Conservation (phyloP, 768 basidiomycete species). For the Rhizopogon vesiculosus region DNA sequence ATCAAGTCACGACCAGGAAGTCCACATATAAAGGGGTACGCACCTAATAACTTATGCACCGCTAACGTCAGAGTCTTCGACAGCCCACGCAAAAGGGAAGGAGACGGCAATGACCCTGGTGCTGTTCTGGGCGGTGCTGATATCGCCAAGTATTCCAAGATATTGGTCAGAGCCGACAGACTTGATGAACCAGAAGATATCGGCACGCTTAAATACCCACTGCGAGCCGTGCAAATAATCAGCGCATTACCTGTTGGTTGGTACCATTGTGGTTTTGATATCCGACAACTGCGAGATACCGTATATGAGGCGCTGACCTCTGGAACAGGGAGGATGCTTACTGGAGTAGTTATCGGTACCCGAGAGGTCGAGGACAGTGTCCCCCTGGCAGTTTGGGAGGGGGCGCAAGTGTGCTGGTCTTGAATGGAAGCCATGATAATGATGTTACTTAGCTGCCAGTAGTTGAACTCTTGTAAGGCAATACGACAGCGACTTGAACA, state of each 20-base stretch:
- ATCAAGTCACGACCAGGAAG: neutral
- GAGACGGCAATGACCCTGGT: conserved; percentile 32
- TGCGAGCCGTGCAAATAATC: conserved; percentile 13
- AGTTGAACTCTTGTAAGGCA: neutral
- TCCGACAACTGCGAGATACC: conserved; percentile 39
- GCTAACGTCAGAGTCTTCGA: conserved; percentile 39
- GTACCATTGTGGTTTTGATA: conserved; percentile 35
- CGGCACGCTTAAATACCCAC: conserved; percentile 42
- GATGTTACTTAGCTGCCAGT: too few species aligned
- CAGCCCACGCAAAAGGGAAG: conserved; percentile 42
- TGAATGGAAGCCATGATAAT: conserved; percentile 22
- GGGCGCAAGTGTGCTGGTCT: conserved; percentile 35
- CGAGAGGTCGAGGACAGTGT: conserved; percentile 53
- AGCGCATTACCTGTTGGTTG: conserved; percentile 43
- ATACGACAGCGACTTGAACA: neutral
- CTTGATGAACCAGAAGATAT: conserved; percentile 36
- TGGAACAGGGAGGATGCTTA: conserved; percentile 16
- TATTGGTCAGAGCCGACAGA: conserved; percentile 36
- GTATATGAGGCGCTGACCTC: neutral
- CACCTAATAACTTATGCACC: conserved; percentile 39
- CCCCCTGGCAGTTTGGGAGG: conserved; percentile 47
- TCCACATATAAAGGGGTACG: conserved; percentile 6
- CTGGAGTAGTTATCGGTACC: conserved; percentile 44
- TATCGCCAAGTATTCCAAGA: conserved; percentile 30
- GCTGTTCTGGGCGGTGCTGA: conserved; percentile 28